Percentiles rank a stretch among this genome's conserved stretches.
phyloP scores from a whole-genome alignment of 2,329 filamentous ascomycete species.

The Daldinia sp. region DNA sequence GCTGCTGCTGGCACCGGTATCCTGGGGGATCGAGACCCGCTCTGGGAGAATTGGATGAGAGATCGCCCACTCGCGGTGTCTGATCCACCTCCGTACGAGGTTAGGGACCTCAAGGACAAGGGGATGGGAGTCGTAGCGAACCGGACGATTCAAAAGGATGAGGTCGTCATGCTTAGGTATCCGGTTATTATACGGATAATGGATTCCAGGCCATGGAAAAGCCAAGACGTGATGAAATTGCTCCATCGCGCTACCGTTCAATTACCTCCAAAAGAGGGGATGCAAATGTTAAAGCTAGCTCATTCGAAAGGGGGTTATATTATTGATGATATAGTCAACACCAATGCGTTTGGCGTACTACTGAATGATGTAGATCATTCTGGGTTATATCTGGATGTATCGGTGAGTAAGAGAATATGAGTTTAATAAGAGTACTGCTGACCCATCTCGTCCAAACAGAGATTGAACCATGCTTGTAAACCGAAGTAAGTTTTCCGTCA shows the following conservation, averaged over 20 bases:
- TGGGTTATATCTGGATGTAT: constrained; percentile 47
- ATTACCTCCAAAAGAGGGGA: constrained; percentile 38
- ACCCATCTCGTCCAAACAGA: constrained; percentile 35
- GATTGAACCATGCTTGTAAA: constrained; percentile 50
- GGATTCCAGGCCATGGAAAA: constrained; percentile 38
- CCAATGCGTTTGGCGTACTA: constrained; percentile 47
- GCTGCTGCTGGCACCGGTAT: constrained; percentile 35
- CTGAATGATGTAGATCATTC: constrained; percentile 39
- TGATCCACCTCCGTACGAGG: constrained; percentile 38
- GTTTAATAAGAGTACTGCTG: neutral
- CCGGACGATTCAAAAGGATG: constrained; percentile 44
- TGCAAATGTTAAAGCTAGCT: constrained; percentile 43
- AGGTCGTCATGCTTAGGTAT: constrained; percentile 45
- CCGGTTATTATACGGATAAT: constrained; percentile 43
- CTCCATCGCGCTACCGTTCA: constrained; percentile 43
- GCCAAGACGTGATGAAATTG: constrained; percentile 38
- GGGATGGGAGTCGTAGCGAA: constrained; percentile 47
- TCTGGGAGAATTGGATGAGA: constrained; percentile 30
- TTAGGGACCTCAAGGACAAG: constrained; percentile 43
- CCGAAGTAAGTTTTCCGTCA: constrained; percentile 47
- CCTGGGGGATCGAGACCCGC: constrained; percentile 35
- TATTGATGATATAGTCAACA: constrained; percentile 47
- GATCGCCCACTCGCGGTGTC: constrained; percentile 14
- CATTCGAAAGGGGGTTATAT: constrained; percentile 44
- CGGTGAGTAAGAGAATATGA: constrained; percentile 38